A percentile compares a stretch with the other conserved stretches of the same genome.
These are phyloP conservation scores for Dryas drummondii DNA, from an alignment of 306 rosid species.

Conservation along the genomic window DNA sequence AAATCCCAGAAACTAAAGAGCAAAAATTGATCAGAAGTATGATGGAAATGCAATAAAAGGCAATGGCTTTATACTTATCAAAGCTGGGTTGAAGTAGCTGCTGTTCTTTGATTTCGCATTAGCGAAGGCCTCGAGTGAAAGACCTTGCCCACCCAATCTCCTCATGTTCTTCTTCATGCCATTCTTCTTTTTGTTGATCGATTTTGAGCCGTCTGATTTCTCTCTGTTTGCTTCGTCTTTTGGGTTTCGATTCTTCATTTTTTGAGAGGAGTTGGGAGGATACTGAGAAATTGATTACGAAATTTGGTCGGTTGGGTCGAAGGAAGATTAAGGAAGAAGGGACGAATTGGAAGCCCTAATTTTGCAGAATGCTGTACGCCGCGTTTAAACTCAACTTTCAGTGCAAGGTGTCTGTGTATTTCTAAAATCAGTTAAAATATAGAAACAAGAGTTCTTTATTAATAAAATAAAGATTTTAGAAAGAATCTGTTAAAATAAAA, in stretches of 20 bases:
- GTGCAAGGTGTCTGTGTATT: too few relatives aligned
- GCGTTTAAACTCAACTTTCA: too few relatives aligned
- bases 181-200: constrained; percentile 21
- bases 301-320: constrained; percentile 13
- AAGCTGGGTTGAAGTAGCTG: constrained; percentile 66
- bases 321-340: background rate
- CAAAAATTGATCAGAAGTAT: background rate
- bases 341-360: constrained; percentile 25
- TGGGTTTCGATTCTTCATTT: constrained; percentile 43
- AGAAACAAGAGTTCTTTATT: too few relatives aligned
- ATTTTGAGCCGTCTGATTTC: constrained; percentile 23
- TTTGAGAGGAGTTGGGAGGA: background rate
- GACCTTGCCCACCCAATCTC: constrained; percentile 64
- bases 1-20: background rate
- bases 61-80: constrained; percentile 55
- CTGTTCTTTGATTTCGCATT: constrained; percentile 53
- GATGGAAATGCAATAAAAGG: background rate
- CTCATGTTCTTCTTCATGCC: constrained; percentile 37
- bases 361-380: background rate
- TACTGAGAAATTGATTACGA: background rate
- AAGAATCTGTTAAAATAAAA: too few relatives aligned
- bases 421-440: too few relatives aligned
- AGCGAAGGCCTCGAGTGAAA: constrained; percentile 58
- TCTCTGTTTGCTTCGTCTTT: constrained; percentile 26
- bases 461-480: too few relatives aligned